Percentiles rank a stretch among this genome's conserved stretches.
Evolutionary conservation across 768 basidiomycete species (phyloP).

Genomic region (Lentinus tigrinus): DNA sequence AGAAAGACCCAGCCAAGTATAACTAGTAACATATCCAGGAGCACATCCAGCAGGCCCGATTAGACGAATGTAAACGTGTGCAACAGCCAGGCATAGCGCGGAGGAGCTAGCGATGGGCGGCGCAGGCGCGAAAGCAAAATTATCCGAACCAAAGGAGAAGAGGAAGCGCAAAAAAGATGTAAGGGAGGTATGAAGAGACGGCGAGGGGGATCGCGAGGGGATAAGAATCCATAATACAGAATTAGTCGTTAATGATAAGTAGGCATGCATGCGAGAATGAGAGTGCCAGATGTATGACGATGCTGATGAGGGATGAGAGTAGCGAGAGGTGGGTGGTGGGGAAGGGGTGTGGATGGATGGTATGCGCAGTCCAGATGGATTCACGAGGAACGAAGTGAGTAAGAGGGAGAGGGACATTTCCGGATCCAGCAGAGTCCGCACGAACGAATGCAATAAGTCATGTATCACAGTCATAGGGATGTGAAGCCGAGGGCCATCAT

Average conservation of each 20-base stretch:
- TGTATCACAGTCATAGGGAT: neutral
- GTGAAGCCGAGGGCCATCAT: neutral
- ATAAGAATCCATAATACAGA: slow-evolving; percentile 5
- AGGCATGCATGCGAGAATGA: neutral
- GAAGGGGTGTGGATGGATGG: neutral
- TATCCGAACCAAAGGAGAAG: neutral
- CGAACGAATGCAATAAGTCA: slow-evolving; percentile 2
- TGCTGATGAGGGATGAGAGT: neutral
- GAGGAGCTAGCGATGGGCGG: neutral
- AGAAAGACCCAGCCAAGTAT: neutral
- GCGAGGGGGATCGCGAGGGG: neutral
- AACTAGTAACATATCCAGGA: neutral
- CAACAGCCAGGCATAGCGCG: neutral
- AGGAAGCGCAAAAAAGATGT: too few species aligned
- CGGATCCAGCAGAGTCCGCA: slow-evolving; percentile 1
- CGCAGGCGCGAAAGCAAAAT: neutral
- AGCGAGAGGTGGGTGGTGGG: neutral
- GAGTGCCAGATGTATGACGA: neutral
- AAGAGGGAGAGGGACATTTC: neutral
- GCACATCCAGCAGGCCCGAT: slow-evolving; percentile 12
- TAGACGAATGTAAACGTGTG: neutral
- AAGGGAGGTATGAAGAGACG: neutral
- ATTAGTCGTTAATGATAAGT: slow-evolving; percentile 16
- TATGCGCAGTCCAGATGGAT: slow-evolving; percentile 12
- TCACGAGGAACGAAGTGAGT: slow-evolving; percentile 7